Conservation (phyloP, 495 filamentous ascomycete species). For the Neurospora sp. region DNA sequence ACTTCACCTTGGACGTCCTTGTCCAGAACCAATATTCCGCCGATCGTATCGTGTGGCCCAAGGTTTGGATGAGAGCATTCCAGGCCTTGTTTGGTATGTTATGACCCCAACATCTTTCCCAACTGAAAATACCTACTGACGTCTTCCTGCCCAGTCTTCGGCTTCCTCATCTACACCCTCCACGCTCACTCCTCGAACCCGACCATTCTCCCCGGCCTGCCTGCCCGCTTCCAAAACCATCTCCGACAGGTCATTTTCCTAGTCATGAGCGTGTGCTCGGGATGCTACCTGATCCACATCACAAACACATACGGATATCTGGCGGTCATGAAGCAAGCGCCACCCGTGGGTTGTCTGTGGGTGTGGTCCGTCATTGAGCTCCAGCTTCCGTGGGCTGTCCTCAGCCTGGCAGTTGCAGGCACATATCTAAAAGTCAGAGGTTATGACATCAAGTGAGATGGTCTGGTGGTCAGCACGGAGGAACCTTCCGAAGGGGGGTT, state of each 20-base stretch:
- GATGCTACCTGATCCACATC: slow-evolving; percentile 69
- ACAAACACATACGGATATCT: slow-evolving; percentile 73
- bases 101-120: too few species aligned
- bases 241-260: slow-evolving; percentile 56
- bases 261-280: slow-evolving; percentile 40
- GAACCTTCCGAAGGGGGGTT: neutral
- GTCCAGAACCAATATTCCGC: slow-evolving; percentile 83
- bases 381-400: slow-evolving; percentile 53
- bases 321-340: slow-evolving; percentile 84
- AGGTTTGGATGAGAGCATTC: slow-evolving; percentile 41
- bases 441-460: slow-evolving; percentile 40
- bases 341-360: slow-evolving; percentile 83
- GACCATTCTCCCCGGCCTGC: slow-evolving; percentile 26
- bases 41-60: slow-evolving; percentile 45
- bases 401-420: slow-evolving; percentile 48
- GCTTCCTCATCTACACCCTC: slow-evolving; percentile 49
- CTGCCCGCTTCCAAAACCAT: slow-evolving; percentile 31
- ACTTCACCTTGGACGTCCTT: slow-evolving; percentile 83
- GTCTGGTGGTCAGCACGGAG: slow-evolving; percentile 3
- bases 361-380: slow-evolving; percentile 90
- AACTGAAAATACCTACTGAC: neutral
- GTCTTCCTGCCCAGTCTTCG: slow-evolving; percentile 39
- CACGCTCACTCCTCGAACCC: slow-evolving; percentile 42
- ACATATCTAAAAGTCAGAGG: slow-evolving; percentile 63
- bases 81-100: slow-evolving; percentile 41